phyloP scores from a whole-genome alignment of 495 filamentous ascomycete genomes.

The Elasticomyces elasticus region DNA sequence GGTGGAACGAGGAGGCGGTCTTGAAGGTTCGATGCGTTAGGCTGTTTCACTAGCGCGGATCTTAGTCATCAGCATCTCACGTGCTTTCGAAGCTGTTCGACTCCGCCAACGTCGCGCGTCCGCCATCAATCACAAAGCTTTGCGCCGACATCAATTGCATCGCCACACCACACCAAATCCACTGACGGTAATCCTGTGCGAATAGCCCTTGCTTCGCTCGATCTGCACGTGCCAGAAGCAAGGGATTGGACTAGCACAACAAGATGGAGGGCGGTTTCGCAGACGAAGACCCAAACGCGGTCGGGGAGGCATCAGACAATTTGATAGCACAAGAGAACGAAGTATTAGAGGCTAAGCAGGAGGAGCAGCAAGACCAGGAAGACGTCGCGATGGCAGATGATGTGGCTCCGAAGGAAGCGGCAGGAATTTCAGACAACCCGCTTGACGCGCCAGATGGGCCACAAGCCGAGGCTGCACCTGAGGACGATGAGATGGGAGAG shows the following conservation, averaged over 20 bases:
- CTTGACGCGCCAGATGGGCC: constrained; percentile 76
- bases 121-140: background rate
- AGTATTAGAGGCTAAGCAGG: constrained; percentile 9
- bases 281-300: constrained; percentile 17
- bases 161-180: background rate
- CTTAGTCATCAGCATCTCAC: too few relatives aligned
- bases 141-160: background rate
- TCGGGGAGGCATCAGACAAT: constrained; percentile 17
- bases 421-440: constrained; percentile 65
- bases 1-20: too few relatives aligned
- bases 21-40: too few relatives aligned
- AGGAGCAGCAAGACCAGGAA: constrained; percentile 14
- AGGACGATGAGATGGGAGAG: constrained; percentile 84
- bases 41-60: too few relatives aligned
- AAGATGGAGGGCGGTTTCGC: constrained; percentile 19
- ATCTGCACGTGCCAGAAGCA: background rate
- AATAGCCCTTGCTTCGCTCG: too few relatives aligned
- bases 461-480: constrained; percentile 50
- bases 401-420: constrained; percentile 22
- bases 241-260: background rate
- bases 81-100: too few relatives aligned
- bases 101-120: background rate
- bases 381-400: constrained; percentile 26
- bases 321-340: constrained; percentile 19
- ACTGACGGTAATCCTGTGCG: too few relatives aligned